Evolutionary conservation across 768 basidiomycete genomes (phyloP).

Genomic region (Panaeolus papilionaceus): DNA sequence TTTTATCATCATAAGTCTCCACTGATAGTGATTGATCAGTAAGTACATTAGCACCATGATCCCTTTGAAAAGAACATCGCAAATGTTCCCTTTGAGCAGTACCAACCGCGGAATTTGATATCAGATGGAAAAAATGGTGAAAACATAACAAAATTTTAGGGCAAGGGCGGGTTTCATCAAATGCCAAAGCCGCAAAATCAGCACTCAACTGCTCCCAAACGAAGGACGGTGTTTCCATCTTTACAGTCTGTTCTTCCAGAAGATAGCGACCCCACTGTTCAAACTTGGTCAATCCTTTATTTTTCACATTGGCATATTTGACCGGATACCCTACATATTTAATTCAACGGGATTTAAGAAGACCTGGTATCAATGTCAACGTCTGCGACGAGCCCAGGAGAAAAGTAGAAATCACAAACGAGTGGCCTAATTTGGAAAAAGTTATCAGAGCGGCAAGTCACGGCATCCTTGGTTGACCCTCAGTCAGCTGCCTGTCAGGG

Average conservation of each 20-base stretch:
- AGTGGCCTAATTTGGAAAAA: not conserved
- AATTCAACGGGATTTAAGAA: constrained; percentile 11
- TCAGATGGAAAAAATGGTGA: not conserved
- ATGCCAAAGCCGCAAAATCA: constrained; percentile 5
- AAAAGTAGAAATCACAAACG: constrained; percentile 7
- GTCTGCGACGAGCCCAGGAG: not conserved
- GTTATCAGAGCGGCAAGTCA: not conserved
- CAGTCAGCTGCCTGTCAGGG: not conserved
- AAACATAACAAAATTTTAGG: not conserved
- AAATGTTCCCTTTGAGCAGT: not conserved
- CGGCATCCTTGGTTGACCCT: not conserved
- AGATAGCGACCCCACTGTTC: not conserved
- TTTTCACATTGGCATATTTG: not conserved
- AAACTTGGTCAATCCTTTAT: constrained; percentile 4
- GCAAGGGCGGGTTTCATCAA: not conserved
- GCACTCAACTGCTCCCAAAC: not conserved
- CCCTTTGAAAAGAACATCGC: constrained; percentile 12
- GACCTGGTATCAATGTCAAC: not conserved
- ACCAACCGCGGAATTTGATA: constrained; percentile 5
- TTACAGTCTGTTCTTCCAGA: not conserved
- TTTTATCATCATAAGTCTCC: not conserved
- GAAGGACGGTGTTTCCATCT: not conserved
- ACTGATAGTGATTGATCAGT: constrained; percentile 4
- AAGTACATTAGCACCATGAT: not conserved
- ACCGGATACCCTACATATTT: constrained; percentile 2